These are phyloP conservation scores for Cladosporium colombiae DNA, from an alignment of 2,329 filamentous ascomycete genomes.

Conservation along the genomic window DNA sequence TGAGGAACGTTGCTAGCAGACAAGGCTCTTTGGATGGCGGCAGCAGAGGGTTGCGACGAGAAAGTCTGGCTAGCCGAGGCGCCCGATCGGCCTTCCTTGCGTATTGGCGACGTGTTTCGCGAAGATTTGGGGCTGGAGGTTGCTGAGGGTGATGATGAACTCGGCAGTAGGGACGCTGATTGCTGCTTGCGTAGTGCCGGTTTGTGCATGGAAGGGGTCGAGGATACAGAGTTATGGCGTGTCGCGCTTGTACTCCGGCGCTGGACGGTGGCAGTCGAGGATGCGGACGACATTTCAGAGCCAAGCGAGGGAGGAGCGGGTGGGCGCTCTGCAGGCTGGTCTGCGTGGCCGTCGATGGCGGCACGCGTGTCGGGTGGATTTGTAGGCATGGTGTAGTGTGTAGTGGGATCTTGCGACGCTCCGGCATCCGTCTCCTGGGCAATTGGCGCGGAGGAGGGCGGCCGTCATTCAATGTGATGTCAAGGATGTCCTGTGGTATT, in stretches of 20 bases:
- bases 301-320: constrained; percentile 1
- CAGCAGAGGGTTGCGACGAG: constrained; percentile 58
- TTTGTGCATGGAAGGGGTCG: constrained; percentile 22
- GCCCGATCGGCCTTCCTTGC: constrained; percentile 47
- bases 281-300: constrained; percentile 13
- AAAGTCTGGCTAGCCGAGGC: constrained; percentile 34
- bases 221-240: constrained; percentile 20
- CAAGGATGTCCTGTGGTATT: constrained; percentile 16
- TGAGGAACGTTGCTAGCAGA: constrained; percentile 68
- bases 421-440: constrained; percentile 3
- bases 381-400: constrained; percentile 11
- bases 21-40: constrained; percentile 66
- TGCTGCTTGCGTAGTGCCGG: constrained; percentile 29
- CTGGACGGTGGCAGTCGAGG: constrained; percentile 16
- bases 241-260: constrained; percentile 15
- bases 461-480: constrained; percentile 15
- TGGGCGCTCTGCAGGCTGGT: constrained; percentile 7
- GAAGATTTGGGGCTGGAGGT: constrained; percentile 48
- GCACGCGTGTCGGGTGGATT: constrained; percentile 6
- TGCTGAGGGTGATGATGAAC: constrained; percentile 37
- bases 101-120: constrained; percentile 50
- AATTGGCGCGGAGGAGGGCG: constrained; percentile 7
- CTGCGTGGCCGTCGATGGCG: constrained; percentile 3
- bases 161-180: constrained; percentile 33
- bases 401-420: constrained; percentile 10